Evolutionary conservation across 1,284 basidiomycete species (phyloP), one percentile per base, ranked within the genome.

Genomic region (Ceratobasidium sp.): DNA sequence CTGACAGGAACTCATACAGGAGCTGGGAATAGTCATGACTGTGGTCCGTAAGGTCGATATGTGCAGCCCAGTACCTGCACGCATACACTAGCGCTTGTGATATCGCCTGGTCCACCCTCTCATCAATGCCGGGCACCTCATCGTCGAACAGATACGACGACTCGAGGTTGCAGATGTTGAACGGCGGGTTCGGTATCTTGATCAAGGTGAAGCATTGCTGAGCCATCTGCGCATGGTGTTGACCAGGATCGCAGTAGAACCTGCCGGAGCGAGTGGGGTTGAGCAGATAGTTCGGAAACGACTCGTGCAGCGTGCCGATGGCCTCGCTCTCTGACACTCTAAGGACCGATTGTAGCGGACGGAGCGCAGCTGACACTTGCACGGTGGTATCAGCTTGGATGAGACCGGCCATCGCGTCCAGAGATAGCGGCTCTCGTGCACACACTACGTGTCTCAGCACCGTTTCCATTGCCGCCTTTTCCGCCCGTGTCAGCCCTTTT

Each of bases 271-370:
- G 66, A n/a, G 2, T 3, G 12, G 18, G 42, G 66, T 46, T 20
- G n/a, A 68, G 44, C 23, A 68, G n/a, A 23, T 49, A 68, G 44
- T 68, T 40, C 12, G 66, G 66, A 26, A 68, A 68, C n/a, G 66
- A 68, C 26, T 40, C 42, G 40, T 68, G 66, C 23, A 68, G n/a
- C 9, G 66, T 49, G 40, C 3, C 51, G 10, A 68, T 44, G 1
- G 51, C 18, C 18, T 44, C 42, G 15, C 7, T 51, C 3, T 18
- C 15, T 15, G 44, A 28, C 18, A 68, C 66, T 3, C 49, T 20
- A 3, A 68, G 42, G 0, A 68, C 66, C 7, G 66, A 68, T 2
- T 20, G 26, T 10, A 68, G 66, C 18, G 66, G 26, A 1, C 20
- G 20, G 0, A 68, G 66, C 10, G 46, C 40, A 20, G 66, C 20